A percentile compares a stretch with the other conserved stretches of the same genome.
These are phyloP conservation scores for Zoysia japonica DNA, from an alignment of 176 grass and related monocot genomes.

Conservation along the genomic window DNA sequence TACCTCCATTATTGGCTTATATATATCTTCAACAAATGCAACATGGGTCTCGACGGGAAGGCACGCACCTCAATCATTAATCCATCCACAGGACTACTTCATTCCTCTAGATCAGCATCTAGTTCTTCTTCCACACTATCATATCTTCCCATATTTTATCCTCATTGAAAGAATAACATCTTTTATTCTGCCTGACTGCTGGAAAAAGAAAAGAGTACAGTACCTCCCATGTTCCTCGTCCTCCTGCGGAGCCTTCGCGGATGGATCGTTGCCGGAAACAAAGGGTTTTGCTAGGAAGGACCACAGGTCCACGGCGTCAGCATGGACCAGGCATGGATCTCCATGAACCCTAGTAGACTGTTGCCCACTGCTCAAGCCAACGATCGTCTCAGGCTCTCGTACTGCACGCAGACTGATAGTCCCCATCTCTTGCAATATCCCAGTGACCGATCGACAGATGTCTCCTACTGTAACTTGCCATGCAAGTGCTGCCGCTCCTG, in stretches of 20 bases:
- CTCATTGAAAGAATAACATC: neutral
- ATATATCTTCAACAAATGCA: neutral
- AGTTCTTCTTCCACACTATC: conserved; percentile 11
- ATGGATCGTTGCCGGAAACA: conserved; percentile 4
- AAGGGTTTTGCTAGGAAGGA: neutral
- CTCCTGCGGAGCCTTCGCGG: conserved; percentile 28
- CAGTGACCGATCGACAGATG: neutral
- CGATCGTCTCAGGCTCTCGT: neutral
- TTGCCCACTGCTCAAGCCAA: neutral
- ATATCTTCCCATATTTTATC: neutral
- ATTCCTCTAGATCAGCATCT: neutral
- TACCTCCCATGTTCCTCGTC: conserved; percentile 2
- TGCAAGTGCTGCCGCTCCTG: neutral
- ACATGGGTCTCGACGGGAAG: too few species aligned
- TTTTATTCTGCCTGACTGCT: neutral
- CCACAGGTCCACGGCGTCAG: neutral
- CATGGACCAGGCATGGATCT: conserved; percentile 12
- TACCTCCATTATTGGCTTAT: neutral
- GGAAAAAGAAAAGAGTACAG: neutral
- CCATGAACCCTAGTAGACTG: neutral
- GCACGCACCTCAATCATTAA: neutral
- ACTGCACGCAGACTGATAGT: neutral
- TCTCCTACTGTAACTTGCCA: neutral
- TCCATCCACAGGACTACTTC: neutral
- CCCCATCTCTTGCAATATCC: neutral